Base-by-base conservation (phyloP, 148 eudicot species). In the Gaultheria prostrata region DNA sequence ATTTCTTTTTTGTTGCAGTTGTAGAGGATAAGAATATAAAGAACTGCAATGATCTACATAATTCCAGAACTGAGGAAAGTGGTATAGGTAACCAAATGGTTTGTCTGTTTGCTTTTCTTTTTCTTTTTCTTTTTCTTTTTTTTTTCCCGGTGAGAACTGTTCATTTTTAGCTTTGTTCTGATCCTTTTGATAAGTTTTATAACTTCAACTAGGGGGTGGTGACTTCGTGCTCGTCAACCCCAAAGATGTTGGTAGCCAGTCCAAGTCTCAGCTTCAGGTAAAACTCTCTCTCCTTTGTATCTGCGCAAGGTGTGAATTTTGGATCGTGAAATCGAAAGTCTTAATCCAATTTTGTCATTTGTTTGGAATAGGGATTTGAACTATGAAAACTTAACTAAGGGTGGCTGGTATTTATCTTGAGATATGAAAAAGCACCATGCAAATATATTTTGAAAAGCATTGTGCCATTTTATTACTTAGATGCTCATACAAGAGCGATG, bases 211-310 rank as follows among this genome's bases (percentile, higher is more conserved):
- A 89, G 93, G 87, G 73, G 88, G 89, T 77, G 86, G 86, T 80
- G 76, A 79, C 72, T 92, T 92, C 45, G 76, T 92, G 89, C 89
- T 95, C 12, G 70, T 93, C 43, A 93, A 92, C 85, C 94, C 98
- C 77, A 95, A 90, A 85, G 93, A 95, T 77, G 89, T 79, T n/a
- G 96, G 86, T 85, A 88, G 53, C 53, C 30, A 82, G 79, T 87
- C 93, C 30, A 89, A 92, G 83, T 85, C 90, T 82, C 83, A 90
- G 87, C 86, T 93, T 75, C 90, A 94, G 98, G 98, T 95, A 86
- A 49, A 30, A 56, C 43, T 80, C 39, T 20, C 46, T 45, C 57
- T 54, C 39, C 32, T n/a, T 2, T 69, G 48, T 70, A 3, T 24
- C n/a, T 61, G 32, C 14, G 1, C 49, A 21, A 8, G 20, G 17